A percentile compares a stretch with the other conserved stretches of the same genome.
phyloP scores from a whole-genome alignment of 176 grass and related monocot species.

The Miscanthus lutarioriparius region DNA sequence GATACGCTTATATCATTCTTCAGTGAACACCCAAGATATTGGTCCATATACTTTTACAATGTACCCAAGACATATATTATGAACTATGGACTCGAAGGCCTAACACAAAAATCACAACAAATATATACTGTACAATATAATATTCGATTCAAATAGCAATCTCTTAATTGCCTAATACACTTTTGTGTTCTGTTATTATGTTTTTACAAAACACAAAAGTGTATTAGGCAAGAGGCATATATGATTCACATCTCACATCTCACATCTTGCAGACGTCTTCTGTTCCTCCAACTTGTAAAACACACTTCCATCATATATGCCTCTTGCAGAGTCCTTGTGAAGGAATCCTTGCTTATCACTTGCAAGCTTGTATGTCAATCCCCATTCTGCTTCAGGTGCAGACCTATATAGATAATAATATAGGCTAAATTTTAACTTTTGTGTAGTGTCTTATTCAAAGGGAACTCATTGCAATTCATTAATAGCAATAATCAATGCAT shows the following conservation, averaged over 20 bases:
- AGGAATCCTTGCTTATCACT: slow-evolving; percentile 67
- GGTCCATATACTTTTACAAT: too few species aligned
- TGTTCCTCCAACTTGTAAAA: slow-evolving; percentile 59
- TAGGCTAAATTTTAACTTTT: neutral
- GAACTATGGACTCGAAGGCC: neutral
- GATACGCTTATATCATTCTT: too few species aligned
- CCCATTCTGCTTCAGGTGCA: slow-evolving; percentile 46
- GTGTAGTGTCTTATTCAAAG: neutral
- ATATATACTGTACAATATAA: neutral
- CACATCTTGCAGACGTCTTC: slow-evolving; percentile 24
- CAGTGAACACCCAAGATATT: too few species aligned
- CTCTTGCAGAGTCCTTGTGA: slow-evolving; percentile 49
- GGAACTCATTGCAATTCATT: neutral
- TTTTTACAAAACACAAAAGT: too few species aligned
- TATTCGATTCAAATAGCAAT: neutral
- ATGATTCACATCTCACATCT: neutral
- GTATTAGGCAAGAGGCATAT: too few species aligned
- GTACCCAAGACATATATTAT: too few species aligned
- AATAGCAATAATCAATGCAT: neutral
- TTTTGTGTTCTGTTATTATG: neutral
- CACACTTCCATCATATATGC: slow-evolving; percentile 63
- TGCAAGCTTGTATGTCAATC: slow-evolving; percentile 36
- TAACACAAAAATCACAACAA: neutral
- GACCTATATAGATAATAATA: slow-evolving; percentile 9
- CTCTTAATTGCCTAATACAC: neutral